These are phyloP conservation scores for Trichoderma citrinoviride DNA, from an alignment of 2,329 filamentous ascomycete genomes.

Conservation along the genomic window DNA sequence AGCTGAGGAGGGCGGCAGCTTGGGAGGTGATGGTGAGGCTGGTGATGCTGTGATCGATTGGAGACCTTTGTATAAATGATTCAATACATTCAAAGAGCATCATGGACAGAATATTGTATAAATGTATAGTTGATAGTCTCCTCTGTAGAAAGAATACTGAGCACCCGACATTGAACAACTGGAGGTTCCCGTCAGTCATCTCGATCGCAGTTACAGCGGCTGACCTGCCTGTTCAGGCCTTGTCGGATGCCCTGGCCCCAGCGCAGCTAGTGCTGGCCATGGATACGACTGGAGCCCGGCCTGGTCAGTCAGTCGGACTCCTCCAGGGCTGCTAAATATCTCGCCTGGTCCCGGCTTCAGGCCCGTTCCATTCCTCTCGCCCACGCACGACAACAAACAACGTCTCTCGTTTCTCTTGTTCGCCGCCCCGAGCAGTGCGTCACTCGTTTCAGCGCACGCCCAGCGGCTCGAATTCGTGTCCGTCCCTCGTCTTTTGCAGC, in stretches of 20 bases:
- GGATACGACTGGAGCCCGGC: too few species aligned
- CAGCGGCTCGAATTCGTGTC: background rate
- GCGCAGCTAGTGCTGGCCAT: background rate
- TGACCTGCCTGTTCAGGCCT: background rate
- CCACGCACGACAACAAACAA: background rate
- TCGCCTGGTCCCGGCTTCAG: background rate
- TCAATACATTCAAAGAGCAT: too few species aligned
- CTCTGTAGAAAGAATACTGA: too few species aligned
- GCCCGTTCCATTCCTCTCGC: background rate
- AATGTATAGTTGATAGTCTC: too few species aligned
- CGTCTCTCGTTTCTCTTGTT: constrained; percentile 2
- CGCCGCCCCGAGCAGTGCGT: background rate
- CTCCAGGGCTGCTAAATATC: background rate
- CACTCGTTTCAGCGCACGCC: constrained; percentile 5
- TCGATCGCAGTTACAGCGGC: background rate
- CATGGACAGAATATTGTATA: too few species aligned
- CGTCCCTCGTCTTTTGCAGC: background rate
- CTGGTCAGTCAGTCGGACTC: too few species aligned
- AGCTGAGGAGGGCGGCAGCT: background rate
- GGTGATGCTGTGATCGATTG: background rate
- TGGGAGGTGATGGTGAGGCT: background rate
- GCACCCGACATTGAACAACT: too few species aligned
- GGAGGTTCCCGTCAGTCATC: background rate
- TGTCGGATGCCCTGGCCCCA: background rate
- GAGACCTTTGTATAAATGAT: too few species aligned